Conservation (phyloP, 2,329 filamentous ascomycete genomes). For the Botryotinia narcissicola region DNA sequence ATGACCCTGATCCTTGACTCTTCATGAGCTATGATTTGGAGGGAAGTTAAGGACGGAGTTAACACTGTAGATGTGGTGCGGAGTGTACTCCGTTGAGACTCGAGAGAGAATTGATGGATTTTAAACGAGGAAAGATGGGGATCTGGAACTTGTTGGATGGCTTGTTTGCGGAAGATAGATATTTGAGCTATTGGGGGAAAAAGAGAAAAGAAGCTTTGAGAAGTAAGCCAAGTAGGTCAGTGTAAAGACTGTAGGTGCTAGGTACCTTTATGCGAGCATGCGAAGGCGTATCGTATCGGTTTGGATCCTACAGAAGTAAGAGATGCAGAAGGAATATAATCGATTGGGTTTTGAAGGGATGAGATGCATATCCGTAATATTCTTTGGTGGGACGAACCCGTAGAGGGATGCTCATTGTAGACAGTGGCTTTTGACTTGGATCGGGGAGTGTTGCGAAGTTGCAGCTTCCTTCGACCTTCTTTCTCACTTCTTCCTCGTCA, state of each 20-base stretch:
- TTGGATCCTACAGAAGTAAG: conserved; percentile 6
- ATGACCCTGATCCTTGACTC: conserved; percentile 17
- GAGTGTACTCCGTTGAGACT: background rate
- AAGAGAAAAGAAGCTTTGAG: background rate
- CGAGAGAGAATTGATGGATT: background rate
- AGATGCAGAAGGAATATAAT: background rate
- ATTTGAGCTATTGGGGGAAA: background rate
- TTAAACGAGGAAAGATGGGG: background rate
- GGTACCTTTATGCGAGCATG: background rate
- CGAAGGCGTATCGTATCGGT: background rate
- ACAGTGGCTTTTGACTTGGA: background rate
- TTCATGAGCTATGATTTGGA: background rate
- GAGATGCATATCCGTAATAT: background rate
- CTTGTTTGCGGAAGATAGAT: background rate
- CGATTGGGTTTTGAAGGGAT: background rate
- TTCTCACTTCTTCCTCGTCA: background rate
- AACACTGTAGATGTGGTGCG: background rate
- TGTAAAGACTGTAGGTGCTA: background rate
- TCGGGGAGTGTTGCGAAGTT: background rate
- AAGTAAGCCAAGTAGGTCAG: background rate
- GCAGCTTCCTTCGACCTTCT: conserved; percentile 6
- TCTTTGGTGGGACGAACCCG: background rate
- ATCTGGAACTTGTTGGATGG: background rate
- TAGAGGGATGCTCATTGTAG: background rate
- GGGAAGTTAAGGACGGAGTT: background rate